phyloP scores from a whole-genome alignment of 164 flowering plant genomes.

The Chimonanthus salicifolius region DNA sequence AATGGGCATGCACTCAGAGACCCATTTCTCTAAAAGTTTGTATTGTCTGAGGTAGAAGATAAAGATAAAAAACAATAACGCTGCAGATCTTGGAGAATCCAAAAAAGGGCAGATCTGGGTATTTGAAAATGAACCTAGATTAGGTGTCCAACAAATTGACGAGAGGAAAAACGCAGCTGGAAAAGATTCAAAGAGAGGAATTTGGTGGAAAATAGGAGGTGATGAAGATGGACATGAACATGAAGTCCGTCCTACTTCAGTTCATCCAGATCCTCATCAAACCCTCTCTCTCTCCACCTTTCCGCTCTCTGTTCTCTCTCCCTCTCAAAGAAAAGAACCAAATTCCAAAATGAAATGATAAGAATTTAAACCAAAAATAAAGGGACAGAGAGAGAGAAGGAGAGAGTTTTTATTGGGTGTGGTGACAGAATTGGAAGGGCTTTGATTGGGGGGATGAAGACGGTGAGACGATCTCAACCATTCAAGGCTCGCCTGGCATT shows the following conservation, averaged over 20 bases:
- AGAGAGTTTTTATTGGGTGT: neutral
- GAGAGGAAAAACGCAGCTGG: neutral
- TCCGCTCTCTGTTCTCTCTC: neutral
- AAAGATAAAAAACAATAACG: neutral
- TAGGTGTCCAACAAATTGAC: neutral
- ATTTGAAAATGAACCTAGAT: slow-evolving; percentile 13
- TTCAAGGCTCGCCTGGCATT: neutral
- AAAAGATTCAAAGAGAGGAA: neutral
- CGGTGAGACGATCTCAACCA: neutral
- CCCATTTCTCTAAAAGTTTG: slow-evolving; percentile 28
- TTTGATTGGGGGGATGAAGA: neutral
- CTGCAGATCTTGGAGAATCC: neutral
- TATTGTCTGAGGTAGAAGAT: neutral
- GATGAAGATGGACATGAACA: slow-evolving; percentile 13
- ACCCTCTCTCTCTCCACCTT: slow-evolving; percentile 2
- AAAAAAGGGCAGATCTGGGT: slow-evolving; percentile 21
- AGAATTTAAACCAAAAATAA: neutral
- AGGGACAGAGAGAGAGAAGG: neutral
- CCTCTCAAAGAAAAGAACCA: neutral
- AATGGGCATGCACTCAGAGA: slow-evolving; percentile 25
- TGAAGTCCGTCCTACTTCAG: slow-evolving; percentile 25
- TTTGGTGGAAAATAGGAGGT: slow-evolving; percentile 9
- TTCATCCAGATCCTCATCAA: slow-evolving; percentile 22
- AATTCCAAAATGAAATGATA: neutral
- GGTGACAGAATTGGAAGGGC: neutral